These are phyloP conservation scores for Cystofilobasidium bisporidii DNA, from an alignment of 768 basidiomycete genomes.

Conservation along the genomic window DNA sequence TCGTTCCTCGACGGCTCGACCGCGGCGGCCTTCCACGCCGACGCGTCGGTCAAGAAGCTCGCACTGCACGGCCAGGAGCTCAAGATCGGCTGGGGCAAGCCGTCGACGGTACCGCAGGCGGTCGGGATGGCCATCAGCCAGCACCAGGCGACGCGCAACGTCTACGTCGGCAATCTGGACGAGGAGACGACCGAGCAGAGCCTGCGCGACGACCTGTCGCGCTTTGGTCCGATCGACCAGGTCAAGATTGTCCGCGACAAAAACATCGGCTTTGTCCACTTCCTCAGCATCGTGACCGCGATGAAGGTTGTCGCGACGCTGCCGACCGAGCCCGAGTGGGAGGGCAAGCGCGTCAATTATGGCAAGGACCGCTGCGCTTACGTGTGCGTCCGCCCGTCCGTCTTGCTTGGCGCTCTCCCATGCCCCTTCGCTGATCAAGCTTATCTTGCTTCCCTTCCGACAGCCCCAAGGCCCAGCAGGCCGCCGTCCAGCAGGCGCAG, in stretches of 20 bases:
- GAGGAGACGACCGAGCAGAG: slow-evolving; percentile 75
- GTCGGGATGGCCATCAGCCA: slow-evolving; percentile 81
- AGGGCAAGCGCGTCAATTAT: slow-evolving; percentile 91
- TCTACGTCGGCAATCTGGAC: slow-evolving; percentile 89
- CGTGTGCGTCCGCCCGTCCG: slow-evolving; percentile 15
- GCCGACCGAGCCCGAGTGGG: slow-evolving; percentile 84
- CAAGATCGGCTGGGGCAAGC: slow-evolving; percentile 98
- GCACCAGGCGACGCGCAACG: slow-evolving; percentile 87
- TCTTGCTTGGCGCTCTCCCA: background rate
- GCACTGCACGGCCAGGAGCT: slow-evolving; percentile 89
- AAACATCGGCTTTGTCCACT: slow-evolving; percentile 98
- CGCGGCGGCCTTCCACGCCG: slow-evolving; percentile 93
- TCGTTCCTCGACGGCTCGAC: slow-evolving; percentile 91
- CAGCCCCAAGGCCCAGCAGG: slow-evolving; percentile 63
- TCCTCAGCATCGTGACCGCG: slow-evolving; percentile 85
- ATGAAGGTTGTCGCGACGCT: slow-evolving; percentile 95
- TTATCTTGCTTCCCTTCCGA: slow-evolving; percentile 46
- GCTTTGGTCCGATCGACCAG: slow-evolving; percentile 94
- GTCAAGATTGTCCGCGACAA: slow-evolving; percentile 99
- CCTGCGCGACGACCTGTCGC: slow-evolving; percentile 78
- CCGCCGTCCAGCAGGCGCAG: slow-evolving; percentile 56
- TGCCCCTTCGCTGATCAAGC: background rate
- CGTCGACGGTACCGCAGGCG: slow-evolving; percentile 72
- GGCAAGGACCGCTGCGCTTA: slow-evolving; percentile 83
- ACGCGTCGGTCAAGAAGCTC: slow-evolving; percentile 89